Base-by-base conservation (phyloP, 1,284 basidiomycete genomes). In the Termitomyces sp. region DNA sequence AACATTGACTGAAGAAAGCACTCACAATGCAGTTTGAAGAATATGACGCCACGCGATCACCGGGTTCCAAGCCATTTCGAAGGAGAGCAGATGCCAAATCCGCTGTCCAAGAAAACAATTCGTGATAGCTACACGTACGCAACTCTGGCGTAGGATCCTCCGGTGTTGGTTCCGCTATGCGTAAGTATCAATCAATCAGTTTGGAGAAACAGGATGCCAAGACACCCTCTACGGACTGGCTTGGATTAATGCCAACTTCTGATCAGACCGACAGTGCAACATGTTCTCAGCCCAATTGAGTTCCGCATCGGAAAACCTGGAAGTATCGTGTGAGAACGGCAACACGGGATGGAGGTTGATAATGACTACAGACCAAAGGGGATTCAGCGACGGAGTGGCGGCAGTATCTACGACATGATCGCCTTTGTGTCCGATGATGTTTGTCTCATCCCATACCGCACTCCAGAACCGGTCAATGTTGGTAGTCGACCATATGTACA, bases 211-310 rank as follows among this genome's bases (percentile, higher is more conserved):
- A 16, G 14, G 16, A 53, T 46, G 50, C 45, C 50, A 46, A 50
- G 49, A 35, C 35, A 41, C 6, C 11, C 21, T 41, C n/a, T 3
- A 76, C 80, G 65, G 69, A 84, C 86, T 84, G 55, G 80, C 78
- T 74, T 91, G 82, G 48, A 93, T 79, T 56, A 93, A 73, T 1
- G 91, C 91, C n/a, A 80, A 66, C 63, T 84, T 84, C 50, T 78
- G 72, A 8, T 73, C 66, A 24, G 76, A 77, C 52, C 80, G 79
- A 62, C 76, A 78, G 34, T 75, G 75, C 26, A 94, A 74, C 76
- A 91, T 83, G 67, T 94, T 94, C 73, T 95, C 90, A 37, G 91
- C 89, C 83, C 88, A 93, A 66, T 93, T 93, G 50, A 93, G 67
- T 37, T 69, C 72, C 0, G 89, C 83, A 41, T 82, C 79, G 21